A percentile compares a stretch with the other conserved stretches of the same genome.
phyloP scores from a whole-genome alignment of 1,284 basidiomycete species.

The Meira miltonrushii region DNA sequence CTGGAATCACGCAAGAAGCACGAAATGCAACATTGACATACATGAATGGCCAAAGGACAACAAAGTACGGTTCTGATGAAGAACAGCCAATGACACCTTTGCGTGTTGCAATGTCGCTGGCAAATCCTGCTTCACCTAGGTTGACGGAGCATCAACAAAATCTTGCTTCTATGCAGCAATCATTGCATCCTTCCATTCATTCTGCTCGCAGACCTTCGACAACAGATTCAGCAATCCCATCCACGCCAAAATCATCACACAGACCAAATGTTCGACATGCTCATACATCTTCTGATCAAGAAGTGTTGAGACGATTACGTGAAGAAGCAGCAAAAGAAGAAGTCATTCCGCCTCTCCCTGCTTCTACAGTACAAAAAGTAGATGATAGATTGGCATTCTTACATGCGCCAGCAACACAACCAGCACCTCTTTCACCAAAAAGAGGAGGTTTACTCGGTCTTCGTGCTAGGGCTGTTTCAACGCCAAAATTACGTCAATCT shows the following conservation, averaged over 20 bases:
- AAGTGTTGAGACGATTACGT: neutral
- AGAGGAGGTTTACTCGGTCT: slow-evolving; percentile 15
- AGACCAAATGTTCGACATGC: neutral
- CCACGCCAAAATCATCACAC: neutral
- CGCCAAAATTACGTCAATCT: slow-evolving; percentile 24
- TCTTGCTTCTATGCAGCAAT: neutral
- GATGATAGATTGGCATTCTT: neutral
- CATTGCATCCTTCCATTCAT: neutral
- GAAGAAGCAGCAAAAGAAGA: slow-evolving; percentile 1
- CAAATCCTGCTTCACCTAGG: neutral
- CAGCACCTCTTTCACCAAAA: neutral
- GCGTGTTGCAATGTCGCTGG: neutral
- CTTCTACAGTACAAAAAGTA: neutral
- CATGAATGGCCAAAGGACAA: neutral
- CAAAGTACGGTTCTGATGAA: neutral
- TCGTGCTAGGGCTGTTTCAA: slow-evolving; percentile 18
- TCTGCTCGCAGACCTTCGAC: neutral
- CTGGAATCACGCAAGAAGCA: slow-evolving; percentile 15
- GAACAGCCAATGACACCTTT: neutral
- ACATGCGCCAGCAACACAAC: neutral
- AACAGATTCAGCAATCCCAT: neutral
- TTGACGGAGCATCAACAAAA: too few species aligned
- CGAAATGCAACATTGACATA: slow-evolving; percentile 3
- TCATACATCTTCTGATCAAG: slow-evolving; percentile 6
- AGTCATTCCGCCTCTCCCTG: slow-evolving; percentile 14